A percentile compares a stretch with the other conserved stretches of the same genome.
Conservation (phyloP, 2,329 filamentous ascomycete species). For the Trichoderma harzianum region DNA sequence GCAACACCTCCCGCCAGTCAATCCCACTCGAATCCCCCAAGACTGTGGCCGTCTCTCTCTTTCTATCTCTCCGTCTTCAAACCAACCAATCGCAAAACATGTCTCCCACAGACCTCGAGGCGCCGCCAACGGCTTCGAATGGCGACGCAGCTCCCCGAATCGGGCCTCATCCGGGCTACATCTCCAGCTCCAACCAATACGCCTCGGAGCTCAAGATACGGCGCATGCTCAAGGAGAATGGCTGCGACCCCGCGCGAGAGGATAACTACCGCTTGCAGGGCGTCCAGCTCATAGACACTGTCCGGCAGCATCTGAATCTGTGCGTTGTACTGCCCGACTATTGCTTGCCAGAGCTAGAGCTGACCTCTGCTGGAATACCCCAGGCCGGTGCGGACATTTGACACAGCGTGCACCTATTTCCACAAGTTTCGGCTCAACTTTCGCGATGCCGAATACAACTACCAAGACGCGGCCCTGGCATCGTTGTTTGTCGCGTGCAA, state of each 20-base stretch:
- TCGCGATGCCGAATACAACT: slow-evolving; percentile 81
- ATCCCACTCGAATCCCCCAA: neutral
- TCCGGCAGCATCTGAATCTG: slow-evolving; percentile 75
- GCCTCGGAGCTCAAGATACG: slow-evolving; percentile 78
- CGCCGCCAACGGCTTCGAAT: slow-evolving; percentile 14
- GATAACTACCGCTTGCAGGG: slow-evolving; percentile 79
- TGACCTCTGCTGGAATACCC: neutral
- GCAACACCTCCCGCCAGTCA: neutral
- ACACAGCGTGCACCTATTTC: slow-evolving; percentile 88
- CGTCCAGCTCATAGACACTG: slow-evolving; percentile 82
- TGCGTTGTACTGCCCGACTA: slow-evolving; percentile 41
- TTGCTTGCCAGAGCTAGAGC: neutral
- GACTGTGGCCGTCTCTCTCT: neutral
- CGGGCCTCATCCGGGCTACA: slow-evolving; percentile 47
- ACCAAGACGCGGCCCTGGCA: slow-evolving; percentile 80
- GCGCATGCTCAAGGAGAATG: slow-evolving; percentile 64
- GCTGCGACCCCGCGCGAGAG: slow-evolving; percentile 73
- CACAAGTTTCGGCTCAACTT: slow-evolving; percentile 89
- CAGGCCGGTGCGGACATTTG: slow-evolving; percentile 85
- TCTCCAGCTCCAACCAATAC: slow-evolving; percentile 62
- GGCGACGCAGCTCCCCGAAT: slow-evolving; percentile 25
- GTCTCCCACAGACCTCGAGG: slow-evolving; percentile 9
- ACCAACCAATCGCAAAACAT: neutral
- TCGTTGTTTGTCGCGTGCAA: slow-evolving; percentile 93
- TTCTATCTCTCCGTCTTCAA: neutral